These are phyloP conservation scores for Nakataea oryzae DNA, from an alignment of 2,329 filamentous ascomycete genomes.

Conservation along the genomic window DNA sequence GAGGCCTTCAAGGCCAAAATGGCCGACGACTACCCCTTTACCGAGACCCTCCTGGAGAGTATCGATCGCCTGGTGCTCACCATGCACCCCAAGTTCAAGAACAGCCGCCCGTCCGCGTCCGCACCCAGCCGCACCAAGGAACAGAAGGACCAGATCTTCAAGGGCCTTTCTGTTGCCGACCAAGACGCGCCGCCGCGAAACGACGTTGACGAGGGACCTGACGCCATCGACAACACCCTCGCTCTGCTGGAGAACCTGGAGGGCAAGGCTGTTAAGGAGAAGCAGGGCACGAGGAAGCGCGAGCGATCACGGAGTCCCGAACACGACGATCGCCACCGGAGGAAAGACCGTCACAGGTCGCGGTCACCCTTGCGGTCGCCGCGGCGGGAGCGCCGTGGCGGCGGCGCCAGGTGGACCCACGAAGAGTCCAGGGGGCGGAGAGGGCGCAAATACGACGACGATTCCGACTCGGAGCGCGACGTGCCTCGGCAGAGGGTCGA, in stretches of 20 bases:
- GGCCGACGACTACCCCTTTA: conserved; percentile 63
- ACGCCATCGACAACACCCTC: conserved; percentile 85
- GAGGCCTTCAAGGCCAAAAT: conserved; percentile 67
- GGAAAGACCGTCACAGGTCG: conserved; percentile 28
- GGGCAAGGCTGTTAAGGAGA: conserved; percentile 40
- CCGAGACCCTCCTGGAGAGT: conserved; percentile 84
- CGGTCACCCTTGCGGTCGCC: conserved; percentile 30
- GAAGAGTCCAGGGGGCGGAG: conserved; percentile 14
- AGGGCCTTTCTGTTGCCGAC: conserved; percentile 79
- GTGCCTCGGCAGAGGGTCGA: conserved; percentile 47
- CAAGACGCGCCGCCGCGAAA: conserved; percentile 32
- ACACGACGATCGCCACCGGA: conserved; percentile 36
- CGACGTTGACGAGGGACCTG: conserved; percentile 27
- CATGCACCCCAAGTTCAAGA: conserved; percentile 84
- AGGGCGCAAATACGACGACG: conserved; percentile 29
- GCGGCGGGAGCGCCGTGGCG: conserved; percentile 19
- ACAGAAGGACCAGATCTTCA: conserved; percentile 81
- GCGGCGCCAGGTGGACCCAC: conserved; percentile 27
- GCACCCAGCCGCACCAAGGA: conserved; percentile 38
- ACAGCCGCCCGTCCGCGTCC: conserved; percentile 30
- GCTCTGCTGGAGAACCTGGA: conserved; percentile 83
- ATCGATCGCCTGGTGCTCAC: conserved; percentile 80
- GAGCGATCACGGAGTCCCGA: conserved; percentile 44
- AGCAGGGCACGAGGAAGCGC: conserved; percentile 21
- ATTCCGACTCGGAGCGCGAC: conserved; percentile 43